Conservation (phyloP, 2,329 filamentous ascomycete species). For the Biscogniauxia sp. region DNA sequence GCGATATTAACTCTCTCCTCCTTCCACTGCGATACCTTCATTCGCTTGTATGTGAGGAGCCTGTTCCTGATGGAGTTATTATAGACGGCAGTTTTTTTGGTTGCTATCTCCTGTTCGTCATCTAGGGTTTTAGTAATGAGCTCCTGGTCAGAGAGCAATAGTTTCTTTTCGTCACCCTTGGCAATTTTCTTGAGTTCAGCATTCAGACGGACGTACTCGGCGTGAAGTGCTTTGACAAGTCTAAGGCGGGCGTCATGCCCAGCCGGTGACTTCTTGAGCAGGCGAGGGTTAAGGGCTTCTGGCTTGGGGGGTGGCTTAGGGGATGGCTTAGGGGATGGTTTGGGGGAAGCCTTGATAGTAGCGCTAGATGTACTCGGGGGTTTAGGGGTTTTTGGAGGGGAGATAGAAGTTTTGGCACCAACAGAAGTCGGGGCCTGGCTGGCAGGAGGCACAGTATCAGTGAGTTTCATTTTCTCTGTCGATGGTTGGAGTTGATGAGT, state of each 20-base stretch:
- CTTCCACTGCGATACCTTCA: slow-evolving; percentile 71
- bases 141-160: slow-evolving; percentile 62
- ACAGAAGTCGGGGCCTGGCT: not conserved
- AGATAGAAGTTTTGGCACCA: not conserved
- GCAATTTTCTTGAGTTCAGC: slow-evolving; percentile 53
- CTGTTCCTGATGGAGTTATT: slow-evolving; percentile 79
- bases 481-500: slow-evolving; percentile 5
- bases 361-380: not conserved
- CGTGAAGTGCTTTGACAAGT: slow-evolving; percentile 62
- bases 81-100: slow-evolving; percentile 69
- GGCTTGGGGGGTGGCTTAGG: slow-evolving; percentile 27
- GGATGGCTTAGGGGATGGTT: slow-evolving; percentile 2
- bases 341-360: slow-evolving; percentile 1
- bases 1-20: slow-evolving; percentile 46
- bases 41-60: slow-evolving; percentile 72
- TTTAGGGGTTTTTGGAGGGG: not conserved
- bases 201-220: slow-evolving; percentile 67
- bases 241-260: slow-evolving; percentile 54
- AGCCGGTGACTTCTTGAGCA: slow-evolving; percentile 57
- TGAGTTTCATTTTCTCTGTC: not conserved
- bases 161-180: slow-evolving; percentile 46
- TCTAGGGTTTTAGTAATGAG: slow-evolving; percentile 69
- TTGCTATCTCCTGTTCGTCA: slow-evolving; percentile 74
- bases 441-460: not conserved
- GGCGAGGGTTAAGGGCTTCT: slow-evolving; percentile 66